Base-by-base conservation (phyloP, 768 basidiomycete species). In the Boletus patriciae region DNA sequence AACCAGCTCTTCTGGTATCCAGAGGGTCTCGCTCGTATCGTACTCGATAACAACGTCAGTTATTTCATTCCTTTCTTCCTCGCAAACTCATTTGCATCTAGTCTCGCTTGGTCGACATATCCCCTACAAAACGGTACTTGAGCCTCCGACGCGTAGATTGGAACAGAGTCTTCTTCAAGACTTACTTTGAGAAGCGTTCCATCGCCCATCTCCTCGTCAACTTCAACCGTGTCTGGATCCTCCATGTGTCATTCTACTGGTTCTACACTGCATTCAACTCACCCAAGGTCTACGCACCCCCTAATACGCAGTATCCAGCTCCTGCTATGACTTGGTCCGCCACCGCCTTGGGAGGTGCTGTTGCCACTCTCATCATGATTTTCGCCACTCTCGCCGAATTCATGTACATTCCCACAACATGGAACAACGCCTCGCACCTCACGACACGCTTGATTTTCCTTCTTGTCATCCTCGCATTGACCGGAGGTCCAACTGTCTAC, bases 1-100 rank as follows among this genome's bases (percentile, higher is more conserved):
- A 99, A 99, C 72, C 97, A 99, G 68, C 78, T 98, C 23, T 99
- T 99, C 76, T 99, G 97, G 97, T 99, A 98, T 72, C 97, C 97
- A 3, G 97, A 99, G 72, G 97, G 97, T 49, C 82, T 99, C 51
- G 90, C 92, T 1, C 88, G 92, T 64, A 98, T 99, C 63, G 86
- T 94, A 15, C 81, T 98, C 31, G 80, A 78, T 36, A 94, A 98
- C 71, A 91, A 90, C 66, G 93, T 94, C 63, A 54, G 84, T 74
- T 18, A 6, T 0, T 23, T 29, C 33, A 0, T 19, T 8, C 1
- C 3, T 31, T 9, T 48, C 21, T 21, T 49, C 6, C 27, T 8
- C 48, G 2, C 5, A 13, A 16, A 19, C 65, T 71, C 34, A 63
- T 49, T 50, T 36, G 21, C 18, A 2, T 64, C 8, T 58, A 95